Conservation (phyloP, 129 eudicot species). For the Sambucus nigra region DNA sequence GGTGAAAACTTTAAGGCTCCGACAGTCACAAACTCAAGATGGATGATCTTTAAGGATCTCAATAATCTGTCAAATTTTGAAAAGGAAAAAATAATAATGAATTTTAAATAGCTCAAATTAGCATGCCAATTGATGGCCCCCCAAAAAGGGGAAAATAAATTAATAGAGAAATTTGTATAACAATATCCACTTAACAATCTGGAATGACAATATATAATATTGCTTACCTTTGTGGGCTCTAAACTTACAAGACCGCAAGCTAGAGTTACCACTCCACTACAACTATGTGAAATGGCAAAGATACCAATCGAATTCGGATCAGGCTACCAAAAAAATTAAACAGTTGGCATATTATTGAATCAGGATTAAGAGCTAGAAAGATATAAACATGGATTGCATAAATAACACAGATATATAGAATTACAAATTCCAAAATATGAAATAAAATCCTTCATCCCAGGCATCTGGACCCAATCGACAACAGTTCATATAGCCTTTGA, state of each 20-base stretch:
- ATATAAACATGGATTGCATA: neutral
- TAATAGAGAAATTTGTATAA: no score
- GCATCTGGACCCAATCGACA: conserved; percentile 99
- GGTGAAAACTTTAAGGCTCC: no score
- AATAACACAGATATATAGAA: no score
- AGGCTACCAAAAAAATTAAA: conserved; percentile 55
- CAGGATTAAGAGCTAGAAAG: neutral
- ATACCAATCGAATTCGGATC: conserved; percentile 99
- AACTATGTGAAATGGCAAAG: no score
- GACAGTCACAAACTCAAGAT: no score
- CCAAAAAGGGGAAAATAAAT: no score
- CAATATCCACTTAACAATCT: no score
- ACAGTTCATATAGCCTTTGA: conserved; percentile 99
- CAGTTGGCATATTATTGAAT: no score
- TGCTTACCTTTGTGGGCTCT: conserved; percentile 74
- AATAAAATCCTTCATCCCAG: conserved; percentile 99
- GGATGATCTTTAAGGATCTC: conserved; percentile 97
- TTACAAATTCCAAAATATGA: no score
- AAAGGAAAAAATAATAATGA: no score
- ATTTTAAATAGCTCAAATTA: no score
- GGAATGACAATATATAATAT: neutral
- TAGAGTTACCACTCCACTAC: conserved; percentile 96
- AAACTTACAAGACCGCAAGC: conserved; percentile 94
- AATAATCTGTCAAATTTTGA: conserved; percentile 43
- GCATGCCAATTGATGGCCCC: no score